Evolutionary conservation across 2,329 filamentous ascomycete species (phyloP).

Genomic region (Cladosporium sp.): DNA sequence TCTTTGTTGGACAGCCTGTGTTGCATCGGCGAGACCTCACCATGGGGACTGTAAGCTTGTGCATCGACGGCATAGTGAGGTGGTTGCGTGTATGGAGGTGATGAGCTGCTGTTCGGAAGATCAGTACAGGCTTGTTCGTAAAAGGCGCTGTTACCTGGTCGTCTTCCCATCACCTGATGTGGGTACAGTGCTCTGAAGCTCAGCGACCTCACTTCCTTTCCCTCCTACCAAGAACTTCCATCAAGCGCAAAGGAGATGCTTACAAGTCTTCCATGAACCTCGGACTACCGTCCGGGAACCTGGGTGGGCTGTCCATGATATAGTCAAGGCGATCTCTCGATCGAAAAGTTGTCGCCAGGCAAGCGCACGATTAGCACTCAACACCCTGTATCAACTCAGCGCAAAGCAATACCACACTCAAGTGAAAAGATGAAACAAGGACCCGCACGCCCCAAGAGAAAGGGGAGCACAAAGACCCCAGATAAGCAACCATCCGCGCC

Average conservation of each 20-base stretch:
- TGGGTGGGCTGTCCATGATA: slow-evolving; percentile 17
- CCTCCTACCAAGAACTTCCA: too few relatives aligned
- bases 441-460: neutral
- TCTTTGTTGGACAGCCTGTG: slow-evolving; percentile 22
- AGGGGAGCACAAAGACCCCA: neutral
- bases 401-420: too few relatives aligned
- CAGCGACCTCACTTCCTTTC: neutral
- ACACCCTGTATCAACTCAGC: neutral
- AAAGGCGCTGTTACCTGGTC: too few relatives aligned
- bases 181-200: too few relatives aligned
- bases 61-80: slow-evolving; percentile 17
- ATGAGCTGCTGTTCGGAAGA: slow-evolving; percentile 15
- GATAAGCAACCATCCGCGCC: neutral
- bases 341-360: neutral
- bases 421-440: neutral
- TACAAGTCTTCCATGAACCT: slow-evolving; percentile 27
- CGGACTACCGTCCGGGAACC: slow-evolving; percentile 20
- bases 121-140: neutral
- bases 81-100: slow-evolving; percentile 25
- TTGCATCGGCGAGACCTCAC: slow-evolving; percentile 11
- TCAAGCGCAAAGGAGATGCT: slow-evolving; percentile 7
- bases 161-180: too few relatives aligned
- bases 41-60: slow-evolving; percentile 18
- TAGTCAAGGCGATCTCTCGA: neutral
- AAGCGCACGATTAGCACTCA: neutral